phyloP scores from a whole-genome alignment of 345 rosid genomes.

The Iberis pinnata region DNA sequence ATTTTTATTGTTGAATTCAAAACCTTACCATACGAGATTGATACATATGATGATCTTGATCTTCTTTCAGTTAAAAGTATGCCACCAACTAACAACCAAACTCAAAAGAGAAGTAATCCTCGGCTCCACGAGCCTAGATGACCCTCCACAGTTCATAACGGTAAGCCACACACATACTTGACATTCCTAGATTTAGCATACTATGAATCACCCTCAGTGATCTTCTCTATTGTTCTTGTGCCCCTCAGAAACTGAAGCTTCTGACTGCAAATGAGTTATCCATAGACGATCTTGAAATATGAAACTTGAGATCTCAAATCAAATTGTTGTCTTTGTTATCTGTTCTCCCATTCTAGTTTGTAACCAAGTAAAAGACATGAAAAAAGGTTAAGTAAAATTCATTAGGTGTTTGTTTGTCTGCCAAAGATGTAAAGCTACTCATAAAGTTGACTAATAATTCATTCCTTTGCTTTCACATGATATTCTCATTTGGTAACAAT shows the following conservation, averaged over 20 bases:
- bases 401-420: too few relatives aligned
- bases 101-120: conserved; percentile 82
- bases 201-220: not conserved
- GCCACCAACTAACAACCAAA: conserved; percentile 84
- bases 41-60: conserved; percentile 1
- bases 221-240: not conserved
- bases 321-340: conserved; percentile 9
- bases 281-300: conserved; percentile 79
- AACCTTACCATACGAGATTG: not conserved
- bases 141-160: conserved; percentile 92
- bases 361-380: conserved; percentile 1
- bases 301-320: conserved; percentile 15
- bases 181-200: not conserved
- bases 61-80: conserved; percentile 67
- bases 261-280: conserved; percentile 68
- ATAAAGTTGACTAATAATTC: too few relatives aligned
- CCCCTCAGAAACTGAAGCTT: conserved; percentile 80
- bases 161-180: conserved; percentile 35
- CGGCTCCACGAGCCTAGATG: conserved; percentile 90
- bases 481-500: too few relatives aligned
- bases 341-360: too few relatives aligned
- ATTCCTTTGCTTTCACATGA: too few relatives aligned
- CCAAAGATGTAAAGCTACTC: too few relatives aligned
- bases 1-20: not conserved
- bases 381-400: too few relatives aligned